Base-by-base conservation (phyloP, 1,284 basidiomycete species). In the Sporisorium reilianum region DNA sequence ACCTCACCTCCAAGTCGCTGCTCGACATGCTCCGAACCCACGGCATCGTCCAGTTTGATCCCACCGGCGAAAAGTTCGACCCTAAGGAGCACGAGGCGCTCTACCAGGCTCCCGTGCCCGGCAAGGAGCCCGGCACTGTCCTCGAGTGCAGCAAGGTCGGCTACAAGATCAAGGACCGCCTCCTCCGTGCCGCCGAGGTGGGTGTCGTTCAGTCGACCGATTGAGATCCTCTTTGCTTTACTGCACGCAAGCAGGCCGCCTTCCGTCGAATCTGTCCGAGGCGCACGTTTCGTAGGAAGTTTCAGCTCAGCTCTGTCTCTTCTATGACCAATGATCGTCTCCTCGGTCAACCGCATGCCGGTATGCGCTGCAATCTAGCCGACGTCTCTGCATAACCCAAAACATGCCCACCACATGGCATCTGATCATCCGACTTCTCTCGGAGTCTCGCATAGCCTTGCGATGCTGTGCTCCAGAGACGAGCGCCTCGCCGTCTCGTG, bases 81-180 rank as follows among this genome's bases (percentile, higher is more conserved):
- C 96, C 96, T 32, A 97, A 96, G 86, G 86, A 88, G 50, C 96
- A 98, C 85, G 96, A 99, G 87, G 96, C 97, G 8, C 88, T 97
- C 34, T 98, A 94, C 87, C 94, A 96, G 87, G 93, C 90, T 22
- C 95, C 95, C n/a, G 89, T 96, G 60, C 87, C 88, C 2, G 92
- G 89, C 42, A 95, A 93, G 87, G 91, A 91, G 83, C 90, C 94
- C 2, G 95, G 95, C 22, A 92, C 92, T 5, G 92, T 99, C 40
- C 89, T 97, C 57, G 93, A 97, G 82, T 93, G 93, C 84, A 92
- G 93, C 85, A 96, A 97, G 88, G 88, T 89, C 58, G 95, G 96
- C 12, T 97, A 79, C 75, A 80, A 69, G 75, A 82, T 84, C 73
- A 82, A 84, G 61, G 80, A 75, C 64, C 74, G 96, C 66, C 90